Evolutionary conservation across 140 eudicot genomes (phyloP).

Genomic region (Senecio squalidus): DNA sequence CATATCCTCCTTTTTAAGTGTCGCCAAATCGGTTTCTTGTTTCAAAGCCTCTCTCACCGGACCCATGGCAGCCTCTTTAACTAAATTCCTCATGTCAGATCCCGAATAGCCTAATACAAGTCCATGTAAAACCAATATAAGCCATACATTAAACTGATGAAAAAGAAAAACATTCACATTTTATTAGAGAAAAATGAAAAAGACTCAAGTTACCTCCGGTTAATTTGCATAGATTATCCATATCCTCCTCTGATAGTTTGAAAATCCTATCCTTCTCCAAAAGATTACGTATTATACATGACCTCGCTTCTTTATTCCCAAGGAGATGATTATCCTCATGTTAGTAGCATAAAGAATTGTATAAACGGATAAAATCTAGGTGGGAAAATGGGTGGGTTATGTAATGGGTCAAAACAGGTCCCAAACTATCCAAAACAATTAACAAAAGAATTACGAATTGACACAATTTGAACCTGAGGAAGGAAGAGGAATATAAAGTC

Average conservation of each 20-base stretch:
- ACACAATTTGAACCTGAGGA: slow-evolving; percentile 54
- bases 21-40: slow-evolving; percentile 61
- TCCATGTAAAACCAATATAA: slow-evolving; percentile 7
- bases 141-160: not conserved
- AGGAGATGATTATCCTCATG: slow-evolving; percentile 13
- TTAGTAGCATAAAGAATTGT: slow-evolving; percentile 1
- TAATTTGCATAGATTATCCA: slow-evolving; percentile 51
- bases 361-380: not conserved
- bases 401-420: not conserved
- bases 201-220: slow-evolving; percentile 54
- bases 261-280: slow-evolving; percentile 84
- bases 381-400: not conserved
- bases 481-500: slow-evolving; percentile 95
- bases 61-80: slow-evolving; percentile 98
- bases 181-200: not conserved
- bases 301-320: slow-evolving; percentile 69
- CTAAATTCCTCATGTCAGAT: slow-evolving; percentile 97
- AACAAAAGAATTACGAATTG: no score
- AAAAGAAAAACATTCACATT: not conserved
- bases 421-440: no score
- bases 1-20: slow-evolving; percentile 86
- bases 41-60: slow-evolving; percentile 88
- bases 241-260: slow-evolving; percentile 71
- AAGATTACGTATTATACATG: slow-evolving; percentile 72
- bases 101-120: slow-evolving; percentile 76